These are phyloP conservation scores for Rhytidhysteron rufulum DNA, from an alignment of 2,329 filamentous ascomycete species.

Conservation along the genomic window DNA sequence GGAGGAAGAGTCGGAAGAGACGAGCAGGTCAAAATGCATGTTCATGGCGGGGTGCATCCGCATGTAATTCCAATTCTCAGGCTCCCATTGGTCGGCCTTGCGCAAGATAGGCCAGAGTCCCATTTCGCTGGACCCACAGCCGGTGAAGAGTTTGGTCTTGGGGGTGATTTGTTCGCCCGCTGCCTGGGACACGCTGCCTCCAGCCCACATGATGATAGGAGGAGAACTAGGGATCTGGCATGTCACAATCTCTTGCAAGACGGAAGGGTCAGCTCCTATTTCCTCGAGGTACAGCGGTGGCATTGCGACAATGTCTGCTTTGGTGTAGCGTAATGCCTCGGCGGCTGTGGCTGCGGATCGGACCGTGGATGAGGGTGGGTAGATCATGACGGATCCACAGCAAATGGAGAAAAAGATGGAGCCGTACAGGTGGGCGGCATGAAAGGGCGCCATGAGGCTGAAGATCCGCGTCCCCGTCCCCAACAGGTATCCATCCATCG, in stretches of 20 bases:
- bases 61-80: slow-evolving; percentile 9
- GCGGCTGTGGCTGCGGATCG: slow-evolving; percentile 2
- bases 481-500: background rate
- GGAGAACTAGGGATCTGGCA: slow-evolving; percentile 1
- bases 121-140: slow-evolving; percentile 10
- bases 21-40: slow-evolving; percentile 7
- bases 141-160: slow-evolving; percentile 5
- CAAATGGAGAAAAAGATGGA: slow-evolving; percentile 6
- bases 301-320: slow-evolving; percentile 2
- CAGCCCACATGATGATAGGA: slow-evolving; percentile 6
- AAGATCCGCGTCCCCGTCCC: slow-evolving; percentile 3
- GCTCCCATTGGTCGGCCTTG: background rate
- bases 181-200: slow-evolving; percentile 8
- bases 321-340: background rate
- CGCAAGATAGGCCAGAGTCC: slow-evolving; percentile 8
- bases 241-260: too few relatives aligned
- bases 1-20: too few relatives aligned
- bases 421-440: slow-evolving; percentile 7
- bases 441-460: slow-evolving; percentile 8
- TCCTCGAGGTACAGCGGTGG: slow-evolving; percentile 4
- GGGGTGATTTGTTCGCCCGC: slow-evolving; percentile 5
- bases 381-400: slow-evolving; percentile 4
- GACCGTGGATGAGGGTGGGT: slow-evolving; percentile 1
- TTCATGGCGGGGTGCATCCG: slow-evolving; percentile 10
- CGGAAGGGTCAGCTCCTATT: slow-evolving; percentile 1